A percentile compares a stretch with the other conserved stretches of the same genome.
These are phyloP conservation scores for Lentinus brumalis DNA, from an alignment of 768 basidiomycete genomes.

Conservation along the genomic window DNA sequence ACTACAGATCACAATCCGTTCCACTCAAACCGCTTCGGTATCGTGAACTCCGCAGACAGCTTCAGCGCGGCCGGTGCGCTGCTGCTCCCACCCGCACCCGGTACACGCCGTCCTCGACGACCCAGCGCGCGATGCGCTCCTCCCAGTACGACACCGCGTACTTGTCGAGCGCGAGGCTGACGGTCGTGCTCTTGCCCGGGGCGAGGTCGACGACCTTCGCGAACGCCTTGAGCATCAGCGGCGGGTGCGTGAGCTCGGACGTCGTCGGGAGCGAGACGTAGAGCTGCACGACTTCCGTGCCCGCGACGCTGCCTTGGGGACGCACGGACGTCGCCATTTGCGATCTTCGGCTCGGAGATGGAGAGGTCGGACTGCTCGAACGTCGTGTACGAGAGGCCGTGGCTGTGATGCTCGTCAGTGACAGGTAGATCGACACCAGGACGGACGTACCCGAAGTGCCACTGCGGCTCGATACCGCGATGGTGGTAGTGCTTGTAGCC, in stretches of 20 bases:
- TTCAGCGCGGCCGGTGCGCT: conserved; percentile 43
- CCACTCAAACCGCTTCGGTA: conserved; percentile 68
- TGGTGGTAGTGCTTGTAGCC: conserved; percentile 83
- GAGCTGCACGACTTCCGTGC: conserved; percentile 71
- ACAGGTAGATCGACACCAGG: no score
- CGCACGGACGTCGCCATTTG: conserved; percentile 48
- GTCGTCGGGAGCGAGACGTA: conserved; percentile 54
- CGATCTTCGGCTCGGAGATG: conserved; percentile 45
- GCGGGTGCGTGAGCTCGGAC: conserved; percentile 53
- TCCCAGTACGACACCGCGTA: conserved; percentile 65
- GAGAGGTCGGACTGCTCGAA: no score
- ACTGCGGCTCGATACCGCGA: no score
- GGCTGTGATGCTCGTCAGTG: no score
- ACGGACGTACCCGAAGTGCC: no score
- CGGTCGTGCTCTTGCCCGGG: conserved; percentile 36
- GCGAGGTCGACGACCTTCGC: conserved; percentile 38
- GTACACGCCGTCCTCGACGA: conserved; percentile 62
- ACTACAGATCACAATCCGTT: conserved; percentile 40
- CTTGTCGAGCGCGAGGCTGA: conserved; percentile 40
- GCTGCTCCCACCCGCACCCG: conserved; percentile 51
- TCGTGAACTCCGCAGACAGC: conserved; percentile 42
- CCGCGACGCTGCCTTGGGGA: conserved; percentile 43
- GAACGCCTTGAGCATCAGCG: conserved; percentile 63
- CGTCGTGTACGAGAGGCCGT: no score
- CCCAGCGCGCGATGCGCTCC: conserved; percentile 54